Base-by-base conservation (phyloP, 169 alveolate genomes). In the Condylostoma magnum region DNA sequence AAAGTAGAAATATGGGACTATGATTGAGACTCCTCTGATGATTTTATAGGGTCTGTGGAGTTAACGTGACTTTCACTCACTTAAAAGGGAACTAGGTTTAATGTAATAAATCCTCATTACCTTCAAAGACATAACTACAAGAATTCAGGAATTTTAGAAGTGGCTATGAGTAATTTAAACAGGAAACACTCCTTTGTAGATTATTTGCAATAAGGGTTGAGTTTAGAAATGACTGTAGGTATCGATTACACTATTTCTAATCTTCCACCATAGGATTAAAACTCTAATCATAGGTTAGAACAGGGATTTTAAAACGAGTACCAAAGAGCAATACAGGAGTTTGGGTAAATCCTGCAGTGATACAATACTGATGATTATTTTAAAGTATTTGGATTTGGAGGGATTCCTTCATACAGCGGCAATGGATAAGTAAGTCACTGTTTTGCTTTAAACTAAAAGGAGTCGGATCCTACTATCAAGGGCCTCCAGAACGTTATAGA, bases 361-460 rank as follows among this genome's bases (percentile, higher is more conserved):
- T 90, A 85, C 70, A 93, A 90, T 78, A 70, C 53, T 65, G 92
- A 86, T 72, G 83, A 90, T 71, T 15, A 58, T 48, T 77, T 82
- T 28, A 93, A 93, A 37, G 77, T 84, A 44, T 84, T 47, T 69
- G 95, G 95, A 3, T 90, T 84, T 58, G 95, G 95, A 6, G 95
- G 90, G 6, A 37, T 77, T 63, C 60, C 60, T 33, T 10, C 10
- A 10, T 41, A 15, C 0, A 30, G 41, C 1, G 12, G 66, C 2
- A n/a, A 15, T 18, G 27, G 43, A 5, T 44, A 22, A 38, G 57
- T 28, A 4, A 36, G 50, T 70, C 87, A 86, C 68, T 83, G 92
- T 58, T 80, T 79, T 56, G 84, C 91, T 18, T 37, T 84, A 34
- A 83, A 68, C 44, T 68, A 65, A n/a, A 77, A 78, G 56, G 66